Evolutionary conservation across 495 filamentous ascomycete species (phyloP).

Genomic region (Neurospora terricola): DNA sequence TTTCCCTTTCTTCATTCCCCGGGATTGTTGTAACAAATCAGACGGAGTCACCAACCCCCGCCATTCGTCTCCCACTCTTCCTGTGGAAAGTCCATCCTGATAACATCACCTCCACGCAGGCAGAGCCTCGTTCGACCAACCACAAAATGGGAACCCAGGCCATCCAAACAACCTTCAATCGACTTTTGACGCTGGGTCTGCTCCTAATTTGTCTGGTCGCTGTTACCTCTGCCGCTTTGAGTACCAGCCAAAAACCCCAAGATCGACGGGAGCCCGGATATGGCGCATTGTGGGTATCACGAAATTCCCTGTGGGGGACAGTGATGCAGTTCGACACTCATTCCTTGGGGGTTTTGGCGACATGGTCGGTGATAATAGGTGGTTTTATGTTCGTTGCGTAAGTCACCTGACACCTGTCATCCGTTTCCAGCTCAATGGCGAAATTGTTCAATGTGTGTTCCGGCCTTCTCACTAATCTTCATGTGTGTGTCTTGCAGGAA

Average conservation of each 20-base stretch:
- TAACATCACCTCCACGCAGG: not conserved
- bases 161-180: not conserved
- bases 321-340: not conserved
- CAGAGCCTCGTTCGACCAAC: not conserved
- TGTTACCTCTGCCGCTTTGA: not conserved
- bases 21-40: not conserved
- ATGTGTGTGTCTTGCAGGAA: not conserved
- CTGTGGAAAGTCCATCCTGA: not conserved
- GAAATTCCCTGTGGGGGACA: not conserved
- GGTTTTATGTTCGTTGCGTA: not conserved
- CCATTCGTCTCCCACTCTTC: too few species aligned
- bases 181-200: not conserved
- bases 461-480: too few species aligned
- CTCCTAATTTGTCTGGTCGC: not conserved
- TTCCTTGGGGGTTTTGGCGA: not conserved
- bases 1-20: not conserved
- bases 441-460: too few species aligned
- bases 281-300: not conserved
- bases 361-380: not conserved
- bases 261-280: not conserved
- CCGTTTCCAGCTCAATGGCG: too few species aligned
- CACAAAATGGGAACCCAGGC: not conserved
- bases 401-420: not conserved
- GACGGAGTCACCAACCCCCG: not conserved
- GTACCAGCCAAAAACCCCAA: not conserved